Percentiles rank a stretch among this genome's conserved stretches.
phyloP scores from a whole-genome alignment of 352 stramenopile species.

The Pythium phragmitis region DNA sequence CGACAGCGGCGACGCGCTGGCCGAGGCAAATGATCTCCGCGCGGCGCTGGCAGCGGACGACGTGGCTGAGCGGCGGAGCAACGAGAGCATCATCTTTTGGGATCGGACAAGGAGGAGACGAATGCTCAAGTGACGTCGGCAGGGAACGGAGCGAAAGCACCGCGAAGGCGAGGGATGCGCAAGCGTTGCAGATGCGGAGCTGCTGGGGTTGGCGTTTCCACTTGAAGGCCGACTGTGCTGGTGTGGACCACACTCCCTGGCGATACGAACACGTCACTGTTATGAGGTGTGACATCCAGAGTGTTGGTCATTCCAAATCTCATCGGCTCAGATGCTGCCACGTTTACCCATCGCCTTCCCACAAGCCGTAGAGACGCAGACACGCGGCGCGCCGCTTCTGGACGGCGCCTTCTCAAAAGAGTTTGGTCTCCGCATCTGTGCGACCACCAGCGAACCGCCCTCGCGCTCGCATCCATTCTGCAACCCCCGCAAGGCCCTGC shows the following conservation, averaged over 20 bases:
- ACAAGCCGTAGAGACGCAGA: constrained; percentile 4
- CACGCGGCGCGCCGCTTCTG: constrained; percentile 14
- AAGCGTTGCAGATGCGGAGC: background rate
- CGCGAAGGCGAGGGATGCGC: background rate
- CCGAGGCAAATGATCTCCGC: constrained; percentile 13
- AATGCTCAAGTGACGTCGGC: constrained; percentile 4
- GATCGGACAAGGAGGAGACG: background rate
- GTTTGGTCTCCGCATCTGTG: background rate
- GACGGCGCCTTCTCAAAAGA: background rate
- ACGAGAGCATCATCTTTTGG: constrained; percentile 10
- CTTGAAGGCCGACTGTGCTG: constrained; percentile 16
- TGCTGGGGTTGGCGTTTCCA: constrained; percentile 4
- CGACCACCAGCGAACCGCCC: background rate
- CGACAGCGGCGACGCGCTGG: constrained; percentile 37
- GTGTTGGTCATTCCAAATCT: constrained; percentile 20
- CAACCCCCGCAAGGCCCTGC: background rate
- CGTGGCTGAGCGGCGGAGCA: constrained; percentile 6
- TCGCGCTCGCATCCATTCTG: background rate
- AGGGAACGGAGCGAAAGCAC: background rate
- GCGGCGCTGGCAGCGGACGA: background rate
- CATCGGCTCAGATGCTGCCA: constrained; percentile 17
- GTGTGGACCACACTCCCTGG: constrained; percentile 22
- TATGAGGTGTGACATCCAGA: constrained; percentile 9
- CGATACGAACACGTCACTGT: constrained; percentile 16
- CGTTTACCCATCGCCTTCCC: constrained; percentile 7